phyloP scores from a whole-genome alignment of 2,329 filamentous ascomycete genomes.

The Ophiostoma montium region DNA sequence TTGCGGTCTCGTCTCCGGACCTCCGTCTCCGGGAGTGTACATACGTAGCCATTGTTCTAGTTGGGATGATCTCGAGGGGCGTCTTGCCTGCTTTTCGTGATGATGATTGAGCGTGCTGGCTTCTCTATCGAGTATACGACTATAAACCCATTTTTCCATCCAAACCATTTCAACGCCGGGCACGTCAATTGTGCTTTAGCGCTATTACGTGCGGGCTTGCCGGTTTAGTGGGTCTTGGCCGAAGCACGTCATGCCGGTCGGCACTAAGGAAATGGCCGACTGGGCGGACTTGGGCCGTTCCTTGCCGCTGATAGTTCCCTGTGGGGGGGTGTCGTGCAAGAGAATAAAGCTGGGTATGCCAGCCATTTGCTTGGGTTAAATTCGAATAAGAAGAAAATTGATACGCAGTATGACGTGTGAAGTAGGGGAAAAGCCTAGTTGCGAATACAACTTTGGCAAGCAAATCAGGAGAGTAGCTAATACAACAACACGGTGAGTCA shows the following conservation, averaged over 20 bases:
- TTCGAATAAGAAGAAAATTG: too few relatives aligned
- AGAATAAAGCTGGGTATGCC: too few relatives aligned
- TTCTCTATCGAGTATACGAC: too few relatives aligned
- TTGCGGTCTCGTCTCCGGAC: neutral
- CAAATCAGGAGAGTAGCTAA: too few relatives aligned
- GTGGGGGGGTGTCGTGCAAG: too few relatives aligned
- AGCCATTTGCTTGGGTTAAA: too few relatives aligned
- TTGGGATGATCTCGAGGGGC: neutral
- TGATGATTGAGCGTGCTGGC: too few relatives aligned
- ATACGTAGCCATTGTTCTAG: neutral
- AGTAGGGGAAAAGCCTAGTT: too few relatives aligned
- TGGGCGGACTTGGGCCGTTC: neutral
- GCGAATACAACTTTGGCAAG: too few relatives aligned
- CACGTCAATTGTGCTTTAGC: neutral
- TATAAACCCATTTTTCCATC: neutral
- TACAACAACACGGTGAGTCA: too few relatives aligned
- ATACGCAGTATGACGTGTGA: too few relatives aligned
- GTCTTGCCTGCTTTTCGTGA: neutral
- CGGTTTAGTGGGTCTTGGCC: neutral
- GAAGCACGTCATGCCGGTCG: slow-evolving; percentile 3
- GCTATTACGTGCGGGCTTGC: neutral
- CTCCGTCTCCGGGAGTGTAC: neutral
- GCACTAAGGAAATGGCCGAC: neutral
- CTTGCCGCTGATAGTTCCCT: too few relatives aligned
- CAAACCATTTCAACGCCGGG: neutral